Evolutionary conservation across 352 stramenopile genomes (phyloP), one percentile per base, ranked within the genome.

Genomic region (Hyphochytrium catenoides): DNA sequence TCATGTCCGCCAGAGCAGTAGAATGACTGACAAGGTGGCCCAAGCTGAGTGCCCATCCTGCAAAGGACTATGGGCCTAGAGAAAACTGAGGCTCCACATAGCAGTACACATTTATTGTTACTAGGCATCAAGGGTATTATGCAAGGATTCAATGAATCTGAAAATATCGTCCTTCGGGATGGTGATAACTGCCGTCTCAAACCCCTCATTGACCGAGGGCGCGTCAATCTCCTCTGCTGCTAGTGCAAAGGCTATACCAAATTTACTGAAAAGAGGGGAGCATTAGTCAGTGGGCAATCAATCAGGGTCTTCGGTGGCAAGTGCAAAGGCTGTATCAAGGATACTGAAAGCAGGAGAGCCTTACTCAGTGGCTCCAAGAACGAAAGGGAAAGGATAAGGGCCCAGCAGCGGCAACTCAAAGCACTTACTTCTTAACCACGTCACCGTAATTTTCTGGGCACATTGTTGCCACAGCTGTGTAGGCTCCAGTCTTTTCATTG

Each of bases 111-210:
- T n/a, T n/a, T n/a, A n/a, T n/a, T n/a, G n/a, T n/a, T n/a, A n/a
- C n/a, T 70, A 82, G 6, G 68, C 68, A 44, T 87, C 70, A 8
- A 87, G 50, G 15, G 79, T 59, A 44, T 81, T 93, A 61, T 94
- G 78, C 5, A 95, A 54, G 41, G 91, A 77, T 54, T 95, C 84
- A 45, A 94, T 67, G 52, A 95, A 95, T 48, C 78, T 79, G 46
- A 93, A 75, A 36, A 94, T 89, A 54, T 93, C 72, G 31, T 84
- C 66, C 33, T 70, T 83, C 39, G 76, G 63, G 31, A 96, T 88
- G 59, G 95, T 81, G 41, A 95, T 85, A 3, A 95, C 81, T 25
- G 87, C 81, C 34, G 70, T 90, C 39, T 92, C 82, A 50, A 95
- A 95, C 37, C 82, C 81, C 48, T 96, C 82, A 50, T 95, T 85